Evolutionary conservation across 257 asterid genomes (phyloP), one percentile per base, ranked within the genome.

Genomic region (Prunella vulgaris): DNA sequence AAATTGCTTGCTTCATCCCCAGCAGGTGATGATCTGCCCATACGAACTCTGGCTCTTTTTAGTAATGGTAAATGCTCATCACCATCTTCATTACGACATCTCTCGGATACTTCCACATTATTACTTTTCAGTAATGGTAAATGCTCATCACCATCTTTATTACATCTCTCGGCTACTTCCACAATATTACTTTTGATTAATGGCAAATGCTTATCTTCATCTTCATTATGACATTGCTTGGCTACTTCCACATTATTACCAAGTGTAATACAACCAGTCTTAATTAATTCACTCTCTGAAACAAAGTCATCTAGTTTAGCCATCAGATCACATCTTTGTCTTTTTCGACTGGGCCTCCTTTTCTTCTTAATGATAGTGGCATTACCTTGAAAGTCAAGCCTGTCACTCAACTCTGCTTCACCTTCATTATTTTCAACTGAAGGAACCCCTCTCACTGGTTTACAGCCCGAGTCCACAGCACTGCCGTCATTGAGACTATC

Each of bases 181-280:
- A 82, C 89, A 40, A 49, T 74, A 70, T 79, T 9, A 35, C 98
- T 83, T 81, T 93, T 93, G 72, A 86, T 78, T 75, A 88, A 77
- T 15, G 98, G 98, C 48, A 93, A 77, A 77, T 93, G 97, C 77
- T 85, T 94, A 74, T 93, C 98, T 59, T 95, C 97, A 69, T 85
- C 83, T 74, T 87, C 94, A 69, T 82, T 88, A 28, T 67, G 68
- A 68, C 33, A 54, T 59, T 58, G 80, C 48, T 78, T 21, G 10
- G 53, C 21, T 46, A 46, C 8, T n/a, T 46, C 53, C 22, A 15
- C 87, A 40, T 54, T 74, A 70, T 79, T 75, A 68, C 76, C 51
- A 20, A 78, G 83, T 48, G 80, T 72, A 60, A 61, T 67, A 52
- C 66, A 75, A 38, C 65, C 84, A 68, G 64, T 62, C 71, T 81